Base-by-base conservation (phyloP, 2,329 filamentous ascomycete genomes). In the Monosporascus sp. region DNA sequence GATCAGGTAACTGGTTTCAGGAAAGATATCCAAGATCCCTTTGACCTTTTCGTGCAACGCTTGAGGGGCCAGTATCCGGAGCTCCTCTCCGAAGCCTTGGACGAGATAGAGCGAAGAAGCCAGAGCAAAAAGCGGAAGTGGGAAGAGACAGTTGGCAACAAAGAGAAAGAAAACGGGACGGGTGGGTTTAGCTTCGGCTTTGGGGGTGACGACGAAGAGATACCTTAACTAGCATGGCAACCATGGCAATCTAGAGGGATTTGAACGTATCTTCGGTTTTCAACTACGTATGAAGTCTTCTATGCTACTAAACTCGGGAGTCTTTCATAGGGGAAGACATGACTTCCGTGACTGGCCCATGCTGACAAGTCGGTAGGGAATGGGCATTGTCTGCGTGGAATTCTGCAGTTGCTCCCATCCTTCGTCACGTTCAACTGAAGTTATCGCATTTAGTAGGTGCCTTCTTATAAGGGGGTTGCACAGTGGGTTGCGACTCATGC, bases 1-100 rank as follows among this genome's bases (percentile, higher is more conserved):
- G 88, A 93, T 54, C 91, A 96, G 65, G 85, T 97, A 2, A 94
- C 89, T 24, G 93, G 94, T 0, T 97, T 97, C 67, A 81, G 80
- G 48, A 82, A 83, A 34, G 80, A 85, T 15, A 78, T 96, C 2
- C 72, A 74, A 7, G 84, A 93, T 67, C 86, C 90, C 0, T 95
- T 87, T 68, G 77, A 79, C 6, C 74, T 91, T 4, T 97, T 97
- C 66, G 77, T 88, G 4, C 78, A 85, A 51, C 80, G 85, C 37
- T 78, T 97, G 66, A 70, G 72, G 50, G 75, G 80, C 50, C 68
- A 75, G 25, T 77, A 89, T 60, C 86, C 90, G 0, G 81, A 84
- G 0, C 66, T 91, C n/a, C 71, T 93, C 24, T 76, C 84, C 44
- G 77, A 82, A 56, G 88, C 84, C 1, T 66, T 91, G 47, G 73